Base-by-base conservation (phyloP, 2,329 filamentous ascomycete genomes). In the Grosmannia penicillata region DNA sequence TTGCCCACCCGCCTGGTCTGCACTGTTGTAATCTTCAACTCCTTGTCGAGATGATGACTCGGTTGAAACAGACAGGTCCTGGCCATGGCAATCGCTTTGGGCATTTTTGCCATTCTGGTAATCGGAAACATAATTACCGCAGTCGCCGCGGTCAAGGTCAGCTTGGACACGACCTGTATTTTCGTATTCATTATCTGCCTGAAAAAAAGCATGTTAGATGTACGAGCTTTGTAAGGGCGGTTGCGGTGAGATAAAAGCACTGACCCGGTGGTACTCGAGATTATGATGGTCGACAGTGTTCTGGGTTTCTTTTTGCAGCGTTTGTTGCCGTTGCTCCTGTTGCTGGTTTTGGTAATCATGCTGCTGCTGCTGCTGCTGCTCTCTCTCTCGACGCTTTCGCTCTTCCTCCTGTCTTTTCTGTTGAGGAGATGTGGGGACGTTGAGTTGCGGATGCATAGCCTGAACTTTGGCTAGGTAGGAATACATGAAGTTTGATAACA, bases 401-500 rank as follows among this genome's bases (percentile, higher is more conserved):
- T 59, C 57, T 45, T 60, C 57, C 31, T 58, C 55, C 35, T 52
- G 49, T 18, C 55, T 47, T 44, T 59, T 60, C 41, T 59, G 55
- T 44, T 59, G 85, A 26, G 82, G 77, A 14, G 82, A 87, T 26
- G 82, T 73, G n/a, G 84, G 84, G 31, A 93, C 78, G 51, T 93
- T 83, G 61, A 95, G 83, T 53, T 93, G 84, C 31, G 91, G 91
- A 57, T 98, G 91, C 84, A 95, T 95, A 52, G 93, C 86, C 60
- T 98, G 91, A 33, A 98, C 91, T 58, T 96, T 98, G 45, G 91
- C 91, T 47, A 98, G 72, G 56, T 98, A 98, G 41, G 86, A 91
- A 62, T 98, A 98, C 91, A 98, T 98, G 60, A 98, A 98, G 57
- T 98, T 98, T 60, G 87, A 95, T 48, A 98, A 72, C 42, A 98